Percentiles rank a stretch among this genome's conserved stretches.
These are phyloP conservation scores for Annona cherimola DNA, from an alignment of 164 flowering plant species.

Conservation along the genomic window DNA sequence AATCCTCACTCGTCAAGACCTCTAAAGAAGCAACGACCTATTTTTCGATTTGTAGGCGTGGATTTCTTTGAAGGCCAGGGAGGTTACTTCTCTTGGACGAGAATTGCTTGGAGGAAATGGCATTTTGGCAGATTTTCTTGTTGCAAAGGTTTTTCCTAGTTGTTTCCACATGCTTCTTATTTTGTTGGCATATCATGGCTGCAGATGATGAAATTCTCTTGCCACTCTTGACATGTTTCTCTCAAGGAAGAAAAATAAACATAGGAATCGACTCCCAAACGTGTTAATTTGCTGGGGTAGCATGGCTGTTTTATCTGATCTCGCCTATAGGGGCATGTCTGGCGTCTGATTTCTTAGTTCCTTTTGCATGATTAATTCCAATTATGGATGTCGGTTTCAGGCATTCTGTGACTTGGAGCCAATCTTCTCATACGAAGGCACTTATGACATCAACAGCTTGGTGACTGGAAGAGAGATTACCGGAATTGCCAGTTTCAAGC, in stretches of 20 bases:
- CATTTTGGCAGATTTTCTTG: conserved; percentile 77
- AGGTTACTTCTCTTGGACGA: conserved; percentile 76
- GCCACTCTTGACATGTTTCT: background rate
- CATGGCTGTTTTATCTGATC: too few species aligned
- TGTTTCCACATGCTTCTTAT: background rate
- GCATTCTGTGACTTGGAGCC: conserved; percentile 96
- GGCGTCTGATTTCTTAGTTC: background rate
- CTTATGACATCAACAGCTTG: conserved; percentile 87
- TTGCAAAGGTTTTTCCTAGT: conserved; percentile 64
- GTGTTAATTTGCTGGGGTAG: too few species aligned
- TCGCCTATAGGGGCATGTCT: background rate
- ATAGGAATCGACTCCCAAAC: too few species aligned
- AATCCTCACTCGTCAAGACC: background rate
- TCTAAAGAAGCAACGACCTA: background rate
- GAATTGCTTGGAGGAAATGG: conserved; percentile 99
- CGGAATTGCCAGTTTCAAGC: conserved; percentile 84
- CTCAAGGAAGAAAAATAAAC: too few species aligned
- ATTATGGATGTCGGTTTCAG: conserved; percentile 31
- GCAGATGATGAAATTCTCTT: background rate
- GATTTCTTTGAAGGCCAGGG: conserved; percentile 77
- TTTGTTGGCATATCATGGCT: background rate
- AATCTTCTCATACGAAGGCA: conserved; percentile 88
- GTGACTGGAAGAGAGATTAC: conserved; percentile 89
- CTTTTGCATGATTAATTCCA: background rate
- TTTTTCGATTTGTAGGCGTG: conserved; percentile 53